Evolutionary conservation across 202 grass and related monocot species (phyloP).

Genomic region (Digitaria exilis): DNA sequence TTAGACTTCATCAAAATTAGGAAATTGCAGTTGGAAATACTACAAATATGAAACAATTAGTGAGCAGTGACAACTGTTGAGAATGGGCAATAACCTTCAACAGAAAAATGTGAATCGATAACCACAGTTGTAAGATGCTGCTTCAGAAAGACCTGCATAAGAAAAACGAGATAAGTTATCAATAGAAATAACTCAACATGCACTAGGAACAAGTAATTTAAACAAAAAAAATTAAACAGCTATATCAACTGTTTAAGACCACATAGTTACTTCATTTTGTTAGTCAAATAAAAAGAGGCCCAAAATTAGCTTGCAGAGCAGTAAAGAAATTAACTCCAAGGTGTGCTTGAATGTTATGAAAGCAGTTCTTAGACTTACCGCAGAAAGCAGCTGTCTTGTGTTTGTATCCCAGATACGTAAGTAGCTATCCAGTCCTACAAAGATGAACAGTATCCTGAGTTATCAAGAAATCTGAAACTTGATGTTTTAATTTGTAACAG

Average conservation of each 20-base stretch:
- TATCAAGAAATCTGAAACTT: slow-evolving; percentile 13
- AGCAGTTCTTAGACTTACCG: slow-evolving; percentile 55
- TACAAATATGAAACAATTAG: not conserved
- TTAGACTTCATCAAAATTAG: slow-evolving; percentile 2
- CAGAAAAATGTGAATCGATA: slow-evolving; percentile 90
- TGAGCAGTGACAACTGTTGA: not conserved
- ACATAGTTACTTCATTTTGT: slow-evolving; percentile 16
- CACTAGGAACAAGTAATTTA: not conserved
- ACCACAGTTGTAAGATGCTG: slow-evolving; percentile 82
- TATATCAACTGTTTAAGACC: not conserved
- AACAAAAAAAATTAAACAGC: not conserved
- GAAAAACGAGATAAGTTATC: slow-evolving; percentile 11
- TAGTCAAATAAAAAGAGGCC: not conserved
- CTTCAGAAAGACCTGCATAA: slow-evolving; percentile 87
- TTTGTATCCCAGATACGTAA: slow-evolving; percentile 93
- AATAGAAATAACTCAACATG: not conserved
- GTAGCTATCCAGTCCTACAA: slow-evolving; percentile 88
- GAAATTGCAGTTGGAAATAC: not conserved
- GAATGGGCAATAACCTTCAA: slow-evolving; percentile 64
- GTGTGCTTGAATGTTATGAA: not conserved
- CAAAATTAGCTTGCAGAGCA: not conserved
- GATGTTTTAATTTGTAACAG: not conserved
- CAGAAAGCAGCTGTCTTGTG: slow-evolving; percentile 78
- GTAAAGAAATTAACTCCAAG: slow-evolving; percentile 6
- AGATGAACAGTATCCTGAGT: slow-evolving; percentile 21